Evolutionary conservation across 176 grass and related monocot genomes (phyloP).

Genomic region (Oryza nivara): DNA sequence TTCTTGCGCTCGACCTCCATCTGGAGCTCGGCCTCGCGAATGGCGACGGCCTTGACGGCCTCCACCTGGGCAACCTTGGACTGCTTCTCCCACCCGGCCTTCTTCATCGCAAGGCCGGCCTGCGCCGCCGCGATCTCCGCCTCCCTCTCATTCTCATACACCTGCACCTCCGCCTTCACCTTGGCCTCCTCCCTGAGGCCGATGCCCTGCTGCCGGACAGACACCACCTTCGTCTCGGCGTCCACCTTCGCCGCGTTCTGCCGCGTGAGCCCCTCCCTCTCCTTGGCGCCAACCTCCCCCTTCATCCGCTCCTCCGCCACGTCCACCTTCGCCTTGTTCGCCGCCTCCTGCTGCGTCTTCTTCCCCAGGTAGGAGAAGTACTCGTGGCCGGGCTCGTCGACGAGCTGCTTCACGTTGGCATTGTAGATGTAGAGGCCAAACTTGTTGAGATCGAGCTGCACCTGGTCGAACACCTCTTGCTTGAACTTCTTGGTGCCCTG

Average conservation of each 20-base stretch:
- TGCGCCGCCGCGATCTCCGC: slow-evolving; percentile 61
- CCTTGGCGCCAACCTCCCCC: slow-evolving; percentile 64
- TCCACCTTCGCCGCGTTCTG: slow-evolving; percentile 75
- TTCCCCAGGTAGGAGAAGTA: slow-evolving; percentile 81
- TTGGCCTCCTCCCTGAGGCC: slow-evolving; percentile 60
- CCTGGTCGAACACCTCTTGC: slow-evolving; percentile 69
- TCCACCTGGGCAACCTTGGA: slow-evolving; percentile 72
- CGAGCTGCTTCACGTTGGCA: slow-evolving; percentile 88
- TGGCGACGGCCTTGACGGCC: slow-evolving; percentile 69
- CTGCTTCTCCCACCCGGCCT: slow-evolving; percentile 68
- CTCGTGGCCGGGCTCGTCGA: slow-evolving; percentile 74
- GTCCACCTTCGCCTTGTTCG: slow-evolving; percentile 84
- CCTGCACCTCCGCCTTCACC: slow-evolving; percentile 62
- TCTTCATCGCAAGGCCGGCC: slow-evolving; percentile 68
- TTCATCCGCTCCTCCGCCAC: slow-evolving; percentile 74
- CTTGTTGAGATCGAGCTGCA: slow-evolving; percentile 84
- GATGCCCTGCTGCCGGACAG: slow-evolving; percentile 54
- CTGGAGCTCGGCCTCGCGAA: slow-evolving; percentile 87
- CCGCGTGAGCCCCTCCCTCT: slow-evolving; percentile 48
- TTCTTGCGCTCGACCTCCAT: slow-evolving; percentile 78
- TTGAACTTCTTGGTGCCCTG: slow-evolving; percentile 70
- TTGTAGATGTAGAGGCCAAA: slow-evolving; percentile 91
- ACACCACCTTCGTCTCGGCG: slow-evolving; percentile 64
- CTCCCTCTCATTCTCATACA: slow-evolving; percentile 73
- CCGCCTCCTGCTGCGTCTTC: slow-evolving; percentile 86